Conservation (phyloP, 1,284 basidiomycete genomes). For the Ustilago crameri region DNA sequence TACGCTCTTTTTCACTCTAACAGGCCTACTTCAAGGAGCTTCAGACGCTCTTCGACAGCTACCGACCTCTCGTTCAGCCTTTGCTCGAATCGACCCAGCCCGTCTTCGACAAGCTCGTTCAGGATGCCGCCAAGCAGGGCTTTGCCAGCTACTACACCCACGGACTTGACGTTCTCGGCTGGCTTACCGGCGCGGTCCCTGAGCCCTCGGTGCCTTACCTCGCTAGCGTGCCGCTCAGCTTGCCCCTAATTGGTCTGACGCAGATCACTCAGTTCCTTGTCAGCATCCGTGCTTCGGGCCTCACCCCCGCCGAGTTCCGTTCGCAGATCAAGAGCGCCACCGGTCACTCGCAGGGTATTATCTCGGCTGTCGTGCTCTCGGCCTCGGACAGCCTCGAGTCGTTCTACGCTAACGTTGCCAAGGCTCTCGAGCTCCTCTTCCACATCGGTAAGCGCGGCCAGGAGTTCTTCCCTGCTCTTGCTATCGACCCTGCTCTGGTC, state of each 20-base stretch:
- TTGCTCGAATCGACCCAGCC: constrained; percentile 76
- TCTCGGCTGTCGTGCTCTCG: constrained; percentile 88
- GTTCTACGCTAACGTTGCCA: constrained; percentile 80
- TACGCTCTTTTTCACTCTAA: constrained; percentile 1
- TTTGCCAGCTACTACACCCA: constrained; percentile 80
- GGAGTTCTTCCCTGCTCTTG: constrained; percentile 91
- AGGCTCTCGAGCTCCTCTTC: constrained; percentile 91
- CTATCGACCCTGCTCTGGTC: constrained; percentile 87
- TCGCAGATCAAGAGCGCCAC: constrained; percentile 84
- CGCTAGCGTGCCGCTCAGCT: constrained; percentile 91
- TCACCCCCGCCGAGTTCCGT: constrained; percentile 84
- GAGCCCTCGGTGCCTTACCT: constrained; percentile 87
- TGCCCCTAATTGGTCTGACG: constrained; percentile 94
- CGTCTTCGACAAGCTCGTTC: constrained; percentile 49
- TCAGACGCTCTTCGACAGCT: constrained; percentile 87
- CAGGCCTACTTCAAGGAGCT: constrained; percentile 93
- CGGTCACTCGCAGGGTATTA: constrained; percentile 95
- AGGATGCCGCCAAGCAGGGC: constrained; percentile 69
- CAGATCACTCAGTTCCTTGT: constrained; percentile 93
- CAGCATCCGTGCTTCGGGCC: constrained; percentile 78
- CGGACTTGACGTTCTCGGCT: constrained; percentile 83
- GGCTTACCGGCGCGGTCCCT: constrained; percentile 79
- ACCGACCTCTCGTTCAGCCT: constrained; percentile 82
- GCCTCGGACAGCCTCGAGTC: constrained; percentile 80
- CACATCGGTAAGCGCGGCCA: constrained; percentile 92